Conservation (phyloP, 257 asterid genomes). For the Echites panduratus region DNA sequence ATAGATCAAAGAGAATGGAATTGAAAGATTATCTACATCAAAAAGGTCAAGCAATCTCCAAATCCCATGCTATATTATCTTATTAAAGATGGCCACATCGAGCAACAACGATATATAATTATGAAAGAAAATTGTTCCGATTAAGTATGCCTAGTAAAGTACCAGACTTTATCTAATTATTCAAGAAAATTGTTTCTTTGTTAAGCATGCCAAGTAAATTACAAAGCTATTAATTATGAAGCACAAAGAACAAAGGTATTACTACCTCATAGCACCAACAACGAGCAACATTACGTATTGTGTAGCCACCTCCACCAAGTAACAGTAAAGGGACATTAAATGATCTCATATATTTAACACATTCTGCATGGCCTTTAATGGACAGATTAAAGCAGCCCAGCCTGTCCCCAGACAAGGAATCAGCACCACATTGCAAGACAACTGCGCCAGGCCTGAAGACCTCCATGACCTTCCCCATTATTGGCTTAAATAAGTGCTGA, state of each 20-base stretch:
- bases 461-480: conserved; percentile 43
- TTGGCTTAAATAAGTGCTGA: conserved; percentile 40
- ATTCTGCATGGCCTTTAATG: conserved; percentile 38
- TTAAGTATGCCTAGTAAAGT: too few species aligned
- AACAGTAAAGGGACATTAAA: conserved; percentile 36
- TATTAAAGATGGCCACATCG: not conserved
- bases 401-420: conserved; percentile 39
- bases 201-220: not conserved
- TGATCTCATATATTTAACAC: conserved; percentile 39
- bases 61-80: not conserved
- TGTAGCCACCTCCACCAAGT: conserved; percentile 43
- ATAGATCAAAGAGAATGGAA: not conserved
- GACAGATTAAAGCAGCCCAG: conserved; percentile 42
- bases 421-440: conserved; percentile 43
- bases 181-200: not conserved
- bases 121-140: too few species aligned
- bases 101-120: not conserved
- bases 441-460: conserved; percentile 38
- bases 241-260: not conserved
- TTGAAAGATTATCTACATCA: not conserved
- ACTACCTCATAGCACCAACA: conserved; percentile 49
- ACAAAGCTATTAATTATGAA: not conserved
- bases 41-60: not conserved
- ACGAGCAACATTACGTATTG: conserved; percentile 41
- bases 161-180: too few species aligned